Conservation (phyloP, 257 asterid species). For the Nicotiana tomentosiformis region DNA sequence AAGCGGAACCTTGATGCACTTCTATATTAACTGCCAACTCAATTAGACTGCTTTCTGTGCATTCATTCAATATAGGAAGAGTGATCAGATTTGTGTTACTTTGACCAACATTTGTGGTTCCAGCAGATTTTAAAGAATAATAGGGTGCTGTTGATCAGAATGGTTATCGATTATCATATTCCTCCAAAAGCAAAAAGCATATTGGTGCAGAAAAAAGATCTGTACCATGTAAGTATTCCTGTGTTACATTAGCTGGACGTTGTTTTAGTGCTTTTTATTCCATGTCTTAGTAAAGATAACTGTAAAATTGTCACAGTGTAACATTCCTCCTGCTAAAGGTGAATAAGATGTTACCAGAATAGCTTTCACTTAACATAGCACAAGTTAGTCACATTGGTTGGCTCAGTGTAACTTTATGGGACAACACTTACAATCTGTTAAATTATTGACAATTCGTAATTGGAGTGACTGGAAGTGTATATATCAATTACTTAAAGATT, state of each 20-base stretch:
- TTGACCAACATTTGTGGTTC: background rate
- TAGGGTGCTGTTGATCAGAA: background rate
- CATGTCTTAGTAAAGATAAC: background rate
- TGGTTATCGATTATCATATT: background rate
- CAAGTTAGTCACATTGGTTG: background rate
- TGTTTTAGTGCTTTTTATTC: background rate
- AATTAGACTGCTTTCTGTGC: background rate
- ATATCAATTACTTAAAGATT: no score
- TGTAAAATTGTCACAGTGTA: background rate
- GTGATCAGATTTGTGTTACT: background rate
- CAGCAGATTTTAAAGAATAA: background rate
- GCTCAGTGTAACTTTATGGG: background rate
- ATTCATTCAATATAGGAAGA: background rate
- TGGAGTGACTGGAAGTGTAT: no score
- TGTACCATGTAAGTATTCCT: background rate
- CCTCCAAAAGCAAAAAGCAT: background rate
- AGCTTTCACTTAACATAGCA: background rate
- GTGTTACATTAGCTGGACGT: background rate
- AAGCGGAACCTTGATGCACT: conserved; percentile 81
- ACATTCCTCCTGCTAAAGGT: background rate
- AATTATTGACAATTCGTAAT: no score
- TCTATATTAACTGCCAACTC: conserved; percentile 19
- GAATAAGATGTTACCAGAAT: background rate
- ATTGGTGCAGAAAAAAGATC: background rate
- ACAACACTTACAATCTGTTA: no score